These are phyloP conservation scores for Plasmodium relictum DNA, from an alignment of 169 alveolate species.

Conservation along the genomic window DNA sequence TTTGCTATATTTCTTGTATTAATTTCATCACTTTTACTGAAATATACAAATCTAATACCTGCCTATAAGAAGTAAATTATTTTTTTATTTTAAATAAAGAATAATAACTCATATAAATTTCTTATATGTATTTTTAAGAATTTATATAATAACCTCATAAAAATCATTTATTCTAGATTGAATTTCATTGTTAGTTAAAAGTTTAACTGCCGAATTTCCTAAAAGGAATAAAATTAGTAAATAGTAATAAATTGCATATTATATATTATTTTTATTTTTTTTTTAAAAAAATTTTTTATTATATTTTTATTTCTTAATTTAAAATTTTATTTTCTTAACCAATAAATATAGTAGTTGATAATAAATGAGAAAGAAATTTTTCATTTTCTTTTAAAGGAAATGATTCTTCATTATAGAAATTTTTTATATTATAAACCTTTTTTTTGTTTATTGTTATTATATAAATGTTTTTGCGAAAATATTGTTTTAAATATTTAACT, in stretches of 20 bases:
- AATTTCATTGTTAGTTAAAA: conserved; percentile 50
- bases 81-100: too few species aligned
- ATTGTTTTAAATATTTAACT: conserved; percentile 19
- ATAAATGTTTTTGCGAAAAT: conserved; percentile 39
- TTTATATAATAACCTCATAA: conserved; percentile 4
- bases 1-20: conserved; percentile 83
- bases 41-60: conserved; percentile 86
- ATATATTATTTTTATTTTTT: background rate
- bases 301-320: too few species aligned
- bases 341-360: conserved; percentile 61
- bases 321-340: too few species aligned
- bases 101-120: background rate
- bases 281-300: too few species aligned
- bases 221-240: background rate
- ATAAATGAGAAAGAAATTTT: conserved; percentile 39
- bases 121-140: background rate
- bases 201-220: conserved; percentile 74
- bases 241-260: background rate
- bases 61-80: conserved; percentile 66
- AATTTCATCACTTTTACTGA: conserved; percentile 83
- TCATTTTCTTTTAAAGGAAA: conserved; percentile 52
- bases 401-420: conserved; percentile 38
- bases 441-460: conserved; percentile 40
- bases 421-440: conserved; percentile 37
- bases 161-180: conserved; percentile 59